These are phyloP conservation scores for Ophiostoma perfectum DNA, from an alignment of 2,329 filamentous ascomycete genomes.

Conservation along the genomic window DNA sequence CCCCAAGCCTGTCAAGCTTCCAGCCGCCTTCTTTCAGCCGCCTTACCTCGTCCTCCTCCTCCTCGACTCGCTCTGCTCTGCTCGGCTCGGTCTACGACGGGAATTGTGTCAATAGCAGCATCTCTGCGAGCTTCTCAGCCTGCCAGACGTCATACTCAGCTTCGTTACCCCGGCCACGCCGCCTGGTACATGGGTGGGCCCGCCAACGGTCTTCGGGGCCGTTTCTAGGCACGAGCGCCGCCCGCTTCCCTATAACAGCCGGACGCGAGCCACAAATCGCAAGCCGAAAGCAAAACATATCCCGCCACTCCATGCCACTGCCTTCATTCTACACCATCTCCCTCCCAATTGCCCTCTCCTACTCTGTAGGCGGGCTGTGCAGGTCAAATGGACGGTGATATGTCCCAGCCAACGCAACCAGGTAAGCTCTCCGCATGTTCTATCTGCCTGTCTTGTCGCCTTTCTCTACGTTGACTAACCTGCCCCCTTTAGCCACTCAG, in stretches of 20 bases:
- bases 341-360: not conserved
- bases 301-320: not conserved
- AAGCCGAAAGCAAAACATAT: not conserved
- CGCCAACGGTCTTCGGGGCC: constrained; percentile 14
- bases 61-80: not conserved
- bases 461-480: not conserved
- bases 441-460: too few species aligned
- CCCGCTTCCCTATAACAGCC: not conserved
- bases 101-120: too few species aligned
- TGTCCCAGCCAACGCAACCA: constrained; percentile 27
- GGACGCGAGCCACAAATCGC: not conserved
- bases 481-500: constrained; percentile 56
- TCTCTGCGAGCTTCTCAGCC: not conserved
- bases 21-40: not conserved
- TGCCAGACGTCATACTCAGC: not conserved
- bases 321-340: not conserved
- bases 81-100: too few species aligned
- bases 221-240: constrained; percentile 18
- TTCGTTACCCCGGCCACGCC: not conserved
- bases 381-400: constrained; percentile 25
- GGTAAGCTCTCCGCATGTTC: constrained; percentile 15
- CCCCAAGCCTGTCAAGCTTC: not conserved
- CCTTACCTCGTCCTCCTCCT: not conserved
- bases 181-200: constrained; percentile 18
- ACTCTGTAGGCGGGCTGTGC: constrained; percentile 12